Conservation (phyloP, 129 eudicot genomes). For the Flaveria trinervia region DNA sequence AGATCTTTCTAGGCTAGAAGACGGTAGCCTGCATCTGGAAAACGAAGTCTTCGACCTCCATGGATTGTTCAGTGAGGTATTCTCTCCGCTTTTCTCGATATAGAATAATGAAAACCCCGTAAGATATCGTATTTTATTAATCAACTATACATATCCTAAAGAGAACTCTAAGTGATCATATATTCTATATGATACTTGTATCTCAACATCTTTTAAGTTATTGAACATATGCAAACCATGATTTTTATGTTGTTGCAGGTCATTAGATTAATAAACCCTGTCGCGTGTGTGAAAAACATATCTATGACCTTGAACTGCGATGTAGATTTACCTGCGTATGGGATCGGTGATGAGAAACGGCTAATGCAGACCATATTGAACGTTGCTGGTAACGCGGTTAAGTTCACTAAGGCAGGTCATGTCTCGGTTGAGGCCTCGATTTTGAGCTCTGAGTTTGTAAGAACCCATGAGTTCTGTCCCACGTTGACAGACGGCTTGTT, state of each 20-base stretch:
- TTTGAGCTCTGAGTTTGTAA: constrained; percentile 44
- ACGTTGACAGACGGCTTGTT: constrained; percentile 41
- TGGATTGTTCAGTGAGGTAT: constrained; percentile 45
- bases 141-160: background rate
- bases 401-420: constrained; percentile 60
- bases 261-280: constrained; percentile 45
- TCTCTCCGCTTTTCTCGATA: too few species aligned
- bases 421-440: constrained; percentile 54
- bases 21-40: constrained; percentile 50
- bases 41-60: constrained; percentile 40
- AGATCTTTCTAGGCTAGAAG: constrained; percentile 59
- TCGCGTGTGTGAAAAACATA: constrained; percentile 52
- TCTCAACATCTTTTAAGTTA: background rate
- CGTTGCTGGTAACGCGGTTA: constrained; percentile 60
- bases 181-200: background rate
- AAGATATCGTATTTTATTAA: background rate
- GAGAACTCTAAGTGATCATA: too few species aligned
- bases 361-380: constrained; percentile 54
- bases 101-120: background rate
- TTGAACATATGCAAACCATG: background rate
- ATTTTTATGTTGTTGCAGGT: constrained; percentile 34
- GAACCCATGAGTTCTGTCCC: constrained; percentile 39
- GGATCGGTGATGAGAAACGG: constrained; percentile 55
- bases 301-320: constrained; percentile 41
- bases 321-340: constrained; percentile 50